phyloP scores from a whole-genome alignment of 1,139 yeast species.

The Yamadazyma oceani region DNA sequence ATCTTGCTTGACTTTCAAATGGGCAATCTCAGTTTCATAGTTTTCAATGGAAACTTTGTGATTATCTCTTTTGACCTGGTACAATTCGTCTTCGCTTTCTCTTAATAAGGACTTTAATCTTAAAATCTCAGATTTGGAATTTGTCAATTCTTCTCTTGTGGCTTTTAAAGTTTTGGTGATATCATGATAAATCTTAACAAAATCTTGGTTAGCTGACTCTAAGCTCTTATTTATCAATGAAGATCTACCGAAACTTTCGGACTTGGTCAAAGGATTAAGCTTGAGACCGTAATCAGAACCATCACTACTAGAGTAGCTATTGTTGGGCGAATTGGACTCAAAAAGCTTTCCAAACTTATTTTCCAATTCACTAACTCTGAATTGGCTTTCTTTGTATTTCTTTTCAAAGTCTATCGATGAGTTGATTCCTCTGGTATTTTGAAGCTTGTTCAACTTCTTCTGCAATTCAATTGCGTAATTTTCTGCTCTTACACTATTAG shows the following conservation, averaged over 20 bases:
- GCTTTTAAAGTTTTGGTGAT: conserved; percentile 49
- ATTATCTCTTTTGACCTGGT: conserved; percentile 36
- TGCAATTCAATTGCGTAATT: conserved; percentile 47
- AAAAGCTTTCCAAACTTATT: conserved; percentile 28
- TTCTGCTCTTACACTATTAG: conserved; percentile 46
- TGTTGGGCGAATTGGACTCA: conserved; percentile 19
- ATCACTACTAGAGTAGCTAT: conserved; percentile 15
- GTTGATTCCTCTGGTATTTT: conserved; percentile 40
- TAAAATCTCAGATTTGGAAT: conserved; percentile 52
- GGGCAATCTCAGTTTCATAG: conserved; percentile 44
- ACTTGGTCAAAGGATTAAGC: conserved; percentile 17
- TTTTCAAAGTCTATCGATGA: conserved; percentile 37
- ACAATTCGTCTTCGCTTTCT: conserved; percentile 48
- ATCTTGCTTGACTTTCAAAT: conserved; percentile 51
- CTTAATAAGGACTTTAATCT: conserved; percentile 51
- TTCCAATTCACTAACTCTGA: conserved; percentile 36
- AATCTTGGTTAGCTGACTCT: conserved; percentile 42
- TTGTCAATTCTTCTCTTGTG: conserved; percentile 50
- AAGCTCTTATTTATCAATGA: conserved; percentile 28
- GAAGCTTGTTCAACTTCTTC: conserved; percentile 44
- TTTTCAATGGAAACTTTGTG: conserved; percentile 38
- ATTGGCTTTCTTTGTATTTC: conserved; percentile 39
- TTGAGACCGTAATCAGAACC: not conserved
- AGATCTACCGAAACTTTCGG: conserved; percentile 43
- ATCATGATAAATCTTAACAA: conserved; percentile 56